Evolutionary conservation across 2,329 filamentous ascomycete genomes (phyloP).

Genomic region (Dactylonectria macrodidyma): DNA sequence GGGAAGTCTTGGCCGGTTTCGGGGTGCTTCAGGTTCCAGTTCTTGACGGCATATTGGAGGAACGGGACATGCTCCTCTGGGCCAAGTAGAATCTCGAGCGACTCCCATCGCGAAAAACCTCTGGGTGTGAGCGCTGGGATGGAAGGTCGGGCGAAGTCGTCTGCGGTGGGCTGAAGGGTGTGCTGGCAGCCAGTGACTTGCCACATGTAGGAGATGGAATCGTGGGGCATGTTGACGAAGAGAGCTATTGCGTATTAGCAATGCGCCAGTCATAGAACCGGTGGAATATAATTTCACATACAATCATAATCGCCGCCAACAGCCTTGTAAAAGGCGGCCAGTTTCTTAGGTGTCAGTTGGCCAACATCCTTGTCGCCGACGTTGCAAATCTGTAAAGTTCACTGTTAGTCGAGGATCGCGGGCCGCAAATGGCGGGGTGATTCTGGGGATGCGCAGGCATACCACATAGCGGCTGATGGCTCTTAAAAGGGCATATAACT

Average conservation of each 20-base stretch:
- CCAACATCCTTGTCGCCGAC: slow-evolving; percentile 70
- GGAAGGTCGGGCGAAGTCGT: slow-evolving; percentile 81
- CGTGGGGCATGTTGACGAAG: slow-evolving; percentile 81
- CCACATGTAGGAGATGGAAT: slow-evolving; percentile 92
- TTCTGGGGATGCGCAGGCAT: slow-evolving; percentile 52
- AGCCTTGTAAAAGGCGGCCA: slow-evolving; percentile 82
- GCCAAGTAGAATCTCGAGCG: slow-evolving; percentile 88
- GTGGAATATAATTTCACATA: slow-evolving; percentile 50
- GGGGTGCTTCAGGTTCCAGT: slow-evolving; percentile 83
- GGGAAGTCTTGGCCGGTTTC: slow-evolving; percentile 80
- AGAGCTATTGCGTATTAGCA: slow-evolving; percentile 65
- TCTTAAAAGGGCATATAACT: slow-evolving; percentile 77
- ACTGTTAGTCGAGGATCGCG: slow-evolving; percentile 36
- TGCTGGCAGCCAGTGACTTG: slow-evolving; percentile 93
- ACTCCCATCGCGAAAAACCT: slow-evolving; percentile 95
- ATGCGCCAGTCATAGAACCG: background rate
- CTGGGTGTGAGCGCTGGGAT: slow-evolving; percentile 86
- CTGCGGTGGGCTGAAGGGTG: slow-evolving; percentile 81
- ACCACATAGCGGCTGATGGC: slow-evolving; percentile 81
- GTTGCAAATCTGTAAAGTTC: slow-evolving; percentile 63
- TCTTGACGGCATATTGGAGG: slow-evolving; percentile 82
- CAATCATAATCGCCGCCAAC: slow-evolving; percentile 84
- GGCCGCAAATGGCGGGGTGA: background rate
- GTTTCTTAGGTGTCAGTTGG: slow-evolving; percentile 75
- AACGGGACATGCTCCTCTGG: slow-evolving; percentile 91